These are phyloP conservation scores for Suhomyces faveliae DNA, from an alignment of 805 yeast genomes.

Conservation along the genomic window DNA sequence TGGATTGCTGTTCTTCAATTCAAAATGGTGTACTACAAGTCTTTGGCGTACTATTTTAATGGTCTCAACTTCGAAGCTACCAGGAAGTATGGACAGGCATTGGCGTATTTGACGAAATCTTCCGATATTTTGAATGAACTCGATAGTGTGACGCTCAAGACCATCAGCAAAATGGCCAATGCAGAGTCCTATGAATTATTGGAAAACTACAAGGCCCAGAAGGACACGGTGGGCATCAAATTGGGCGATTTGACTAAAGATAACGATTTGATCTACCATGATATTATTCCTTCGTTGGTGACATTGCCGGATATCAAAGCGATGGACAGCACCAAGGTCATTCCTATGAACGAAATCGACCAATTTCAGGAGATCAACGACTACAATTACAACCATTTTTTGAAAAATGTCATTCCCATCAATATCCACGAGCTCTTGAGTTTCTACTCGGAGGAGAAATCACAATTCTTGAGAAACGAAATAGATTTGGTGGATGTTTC, in stretches of 20 bases:
- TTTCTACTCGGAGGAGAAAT: constrained; percentile 85
- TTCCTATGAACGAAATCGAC: constrained; percentile 48
- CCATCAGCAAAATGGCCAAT: constrained; percentile 15
- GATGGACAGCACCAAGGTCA: constrained; percentile 64
- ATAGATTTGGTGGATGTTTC: constrained; percentile 75
- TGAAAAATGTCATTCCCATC: constrained; percentile 79
- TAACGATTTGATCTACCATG: constrained; percentile 88
- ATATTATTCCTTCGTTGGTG: constrained; percentile 59
- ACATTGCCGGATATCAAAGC: constrained; percentile 65
- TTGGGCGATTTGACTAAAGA: constrained; percentile 61
- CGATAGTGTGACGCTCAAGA: constrained; percentile 26
- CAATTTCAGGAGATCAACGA: constrained; percentile 44
- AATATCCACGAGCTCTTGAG: constrained; percentile 85
- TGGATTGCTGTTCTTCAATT: constrained; percentile 56
- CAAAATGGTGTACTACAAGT: constrained; percentile 54
- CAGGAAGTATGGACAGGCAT: constrained; percentile 71
- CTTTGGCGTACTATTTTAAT: constrained; percentile 61
- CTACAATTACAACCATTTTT: constrained; percentile 50
- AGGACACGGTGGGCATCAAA: constrained; percentile 38
- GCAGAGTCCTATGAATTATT: constrained; percentile 35
- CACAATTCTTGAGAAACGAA: constrained; percentile 69
- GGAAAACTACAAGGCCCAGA: constrained; percentile 42
- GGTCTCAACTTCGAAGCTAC: constrained; percentile 53
- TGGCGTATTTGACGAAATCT: constrained; percentile 61
- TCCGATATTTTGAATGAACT: constrained; percentile 37